These are phyloP conservation scores for Daldinia eschscholtzii DNA, from an alignment of 2,329 filamentous ascomycete species.

Conservation along the genomic window DNA sequence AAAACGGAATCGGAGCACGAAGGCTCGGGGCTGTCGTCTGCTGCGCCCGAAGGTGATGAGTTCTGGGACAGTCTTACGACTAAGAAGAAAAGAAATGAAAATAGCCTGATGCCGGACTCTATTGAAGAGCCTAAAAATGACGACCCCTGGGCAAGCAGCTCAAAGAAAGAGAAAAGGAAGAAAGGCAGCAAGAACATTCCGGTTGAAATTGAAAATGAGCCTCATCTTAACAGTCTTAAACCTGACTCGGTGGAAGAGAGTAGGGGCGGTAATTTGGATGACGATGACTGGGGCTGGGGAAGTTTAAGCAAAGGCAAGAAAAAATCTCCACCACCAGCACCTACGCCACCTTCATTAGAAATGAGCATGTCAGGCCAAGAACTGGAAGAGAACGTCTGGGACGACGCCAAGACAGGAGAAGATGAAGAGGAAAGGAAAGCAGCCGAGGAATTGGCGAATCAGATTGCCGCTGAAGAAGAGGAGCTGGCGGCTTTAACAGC, in stretches of 20 bases:
- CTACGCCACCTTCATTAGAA: slow-evolving; percentile 63
- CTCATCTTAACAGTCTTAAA: slow-evolving; percentile 61
- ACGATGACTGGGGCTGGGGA: slow-evolving; percentile 60
- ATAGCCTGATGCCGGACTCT: slow-evolving; percentile 56
- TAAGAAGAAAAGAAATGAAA: slow-evolving; percentile 48
- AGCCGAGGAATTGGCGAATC: slow-evolving; percentile 48
- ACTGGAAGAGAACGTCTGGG: slow-evolving; percentile 54
- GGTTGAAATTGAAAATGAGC: slow-evolving; percentile 61
- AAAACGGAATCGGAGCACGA: slow-evolving; percentile 42
- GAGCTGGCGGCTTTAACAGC: slow-evolving; percentile 51
- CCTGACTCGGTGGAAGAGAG: slow-evolving; percentile 61
- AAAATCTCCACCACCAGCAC: slow-evolving; percentile 62
- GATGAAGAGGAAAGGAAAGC: slow-evolving; percentile 58
- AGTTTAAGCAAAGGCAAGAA: slow-evolving; percentile 56
- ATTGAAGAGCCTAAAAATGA: slow-evolving; percentile 60
- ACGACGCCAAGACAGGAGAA: slow-evolving; percentile 49
- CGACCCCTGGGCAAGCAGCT: slow-evolving; percentile 54
- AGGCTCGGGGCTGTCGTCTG: slow-evolving; percentile 20
- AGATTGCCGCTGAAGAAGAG: slow-evolving; percentile 58
- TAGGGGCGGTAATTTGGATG: slow-evolving; percentile 59
- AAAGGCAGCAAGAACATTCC: slow-evolving; percentile 66
- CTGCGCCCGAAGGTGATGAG: slow-evolving; percentile 43
- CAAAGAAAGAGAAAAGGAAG: slow-evolving; percentile 65
- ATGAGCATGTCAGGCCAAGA: slow-evolving; percentile 52
- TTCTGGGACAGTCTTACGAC: slow-evolving; percentile 43